Evolutionary conservation across 2,329 filamentous ascomycete species (phyloP), one percentile per base, ranked within the genome.

Genomic region (Fusarium beomiforme): DNA sequence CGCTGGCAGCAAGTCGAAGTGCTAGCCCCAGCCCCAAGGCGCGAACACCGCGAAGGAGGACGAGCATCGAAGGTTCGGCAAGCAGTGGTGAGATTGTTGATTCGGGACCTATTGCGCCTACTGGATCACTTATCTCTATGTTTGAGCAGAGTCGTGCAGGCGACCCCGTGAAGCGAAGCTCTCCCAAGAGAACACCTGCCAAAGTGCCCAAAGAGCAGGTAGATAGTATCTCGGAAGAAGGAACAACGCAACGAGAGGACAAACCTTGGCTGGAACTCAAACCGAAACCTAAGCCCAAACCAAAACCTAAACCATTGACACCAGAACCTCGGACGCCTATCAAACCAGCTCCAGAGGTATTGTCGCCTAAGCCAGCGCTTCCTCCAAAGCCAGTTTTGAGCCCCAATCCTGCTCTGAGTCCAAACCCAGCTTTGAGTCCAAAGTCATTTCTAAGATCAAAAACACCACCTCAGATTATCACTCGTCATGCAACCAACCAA

Each of bases 71-170:
- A 21, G 74, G 79, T 64, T 70, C 76, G 6, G 71, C 72, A 9
- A 70, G 64, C 36, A 70, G 64, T 50, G 75, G 75, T 53, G 74
- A 79, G 46, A 73, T 76, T 54, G 77, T 81, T 36, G 78, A 92
- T 76, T 87, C 87, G 13, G 85, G 84, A 2, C 83, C 89, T 9
- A 90, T 92, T 53, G 83, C 87, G 26, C 85, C 91, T 0, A 91
- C 91, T 1, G 88, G 84, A 6, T 87, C 89, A 8, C 83, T 93
- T 23, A 90, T 93, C 58, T 87, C 87, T 41, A 85, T 93, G 81
- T 93, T 93, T 71, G 92, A 94, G 79, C 83, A 85, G 69, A 85
- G 82, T 43, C 69, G 61, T 53, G 71, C 69, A 19, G 73, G 71
- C n/a, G 79, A 81, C 46, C 79, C 80, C 6, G 74, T 79, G 9